phyloP scores from a whole-genome alignment of 345 rosid species.

The Barbarea vulgaris region DNA sequence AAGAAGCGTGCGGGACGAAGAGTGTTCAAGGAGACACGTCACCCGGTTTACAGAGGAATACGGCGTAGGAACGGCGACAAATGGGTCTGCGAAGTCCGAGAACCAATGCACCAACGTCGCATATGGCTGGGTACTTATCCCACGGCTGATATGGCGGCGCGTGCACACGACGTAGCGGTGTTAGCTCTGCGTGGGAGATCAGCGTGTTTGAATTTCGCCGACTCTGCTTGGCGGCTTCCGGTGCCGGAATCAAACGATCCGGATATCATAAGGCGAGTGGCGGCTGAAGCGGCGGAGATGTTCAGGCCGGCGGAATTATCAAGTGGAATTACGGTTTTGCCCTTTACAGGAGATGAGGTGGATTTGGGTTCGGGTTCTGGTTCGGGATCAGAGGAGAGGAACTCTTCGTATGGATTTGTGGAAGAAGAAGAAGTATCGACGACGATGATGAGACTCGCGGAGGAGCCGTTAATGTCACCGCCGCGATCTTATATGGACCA shows the following conservation, averaged over 20 bases:
- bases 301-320: conserved; percentile 45
- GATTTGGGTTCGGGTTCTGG: not conserved
- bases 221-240: conserved; percentile 65
- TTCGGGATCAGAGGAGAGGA: conserved; percentile 27
- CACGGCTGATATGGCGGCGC: conserved; percentile 75
- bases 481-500: conserved; percentile 41
- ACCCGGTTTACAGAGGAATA: conserved; percentile 71
- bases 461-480: conserved; percentile 67
- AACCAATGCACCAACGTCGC: conserved; percentile 57
- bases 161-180: conserved; percentile 83
- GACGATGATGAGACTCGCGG: conserved; percentile 48
- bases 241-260: conserved; percentile 53
- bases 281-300: conserved; percentile 58
- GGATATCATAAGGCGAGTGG: conserved; percentile 48
- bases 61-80: conserved; percentile 57
- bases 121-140: conserved; percentile 86
- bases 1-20: conserved; percentile 72
- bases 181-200: conserved; percentile 63
- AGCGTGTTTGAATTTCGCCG: conserved; percentile 75
- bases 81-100: conserved; percentile 80
- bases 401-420: not conserved
- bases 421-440: conserved; percentile 21
- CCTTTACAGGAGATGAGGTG: conserved; percentile 19
- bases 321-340: conserved; percentile 27
- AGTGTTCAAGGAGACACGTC: conserved; percentile 72